These are phyloP conservation scores for Talaromyces sp. DNA, from an alignment of 2,329 filamentous ascomycete species.

Conservation along the genomic window DNA sequence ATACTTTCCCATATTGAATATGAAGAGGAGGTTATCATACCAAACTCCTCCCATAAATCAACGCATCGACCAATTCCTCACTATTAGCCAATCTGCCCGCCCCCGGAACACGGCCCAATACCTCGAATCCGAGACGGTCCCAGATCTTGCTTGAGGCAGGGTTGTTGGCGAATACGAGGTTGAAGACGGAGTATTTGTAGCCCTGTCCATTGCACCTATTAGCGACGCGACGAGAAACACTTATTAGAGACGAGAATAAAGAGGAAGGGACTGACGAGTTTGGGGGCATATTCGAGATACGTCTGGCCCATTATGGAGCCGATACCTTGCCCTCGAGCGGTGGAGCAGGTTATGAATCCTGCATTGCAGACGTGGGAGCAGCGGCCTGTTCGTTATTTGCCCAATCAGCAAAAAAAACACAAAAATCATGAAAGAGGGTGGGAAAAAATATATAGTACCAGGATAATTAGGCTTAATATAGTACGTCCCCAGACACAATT, in stretches of 20 bases:
- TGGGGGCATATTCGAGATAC: slow-evolving; percentile 35
- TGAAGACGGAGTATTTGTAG: slow-evolving; percentile 40
- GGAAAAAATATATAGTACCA: slow-evolving; percentile 24
- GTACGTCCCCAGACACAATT: slow-evolving; percentile 35
- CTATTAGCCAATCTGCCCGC: slow-evolving; percentile 34
- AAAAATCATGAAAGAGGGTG: neutral
- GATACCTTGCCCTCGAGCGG: slow-evolving; percentile 31
- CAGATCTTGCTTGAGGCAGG: slow-evolving; percentile 36
- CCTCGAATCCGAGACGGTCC: slow-evolving; percentile 34
- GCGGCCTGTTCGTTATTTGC: slow-evolving; percentile 29
- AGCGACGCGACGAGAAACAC: too few species aligned
- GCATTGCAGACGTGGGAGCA: slow-evolving; percentile 38
- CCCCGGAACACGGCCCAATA: slow-evolving; percentile 35
- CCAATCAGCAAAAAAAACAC: neutral
- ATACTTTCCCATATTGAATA: slow-evolving; percentile 3
- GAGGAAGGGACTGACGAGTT: slow-evolving; percentile 25
- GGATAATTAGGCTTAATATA: slow-evolving; percentile 42
- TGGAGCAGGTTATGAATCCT: slow-evolving; percentile 32
- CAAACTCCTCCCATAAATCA: slow-evolving; percentile 34
- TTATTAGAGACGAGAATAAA: neutral
- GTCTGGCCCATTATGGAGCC: slow-evolving; percentile 33
- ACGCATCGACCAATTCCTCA: slow-evolving; percentile 34
- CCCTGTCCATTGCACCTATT: too few species aligned
- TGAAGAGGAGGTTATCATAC: slow-evolving; percentile 6
- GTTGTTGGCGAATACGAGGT: slow-evolving; percentile 39